Percentiles rank a stretch among this genome's conserved stretches.
These are phyloP conservation scores for Luffa aegyptiaca DNA, from an alignment of 306 rosid species.

Conservation along the genomic window DNA sequence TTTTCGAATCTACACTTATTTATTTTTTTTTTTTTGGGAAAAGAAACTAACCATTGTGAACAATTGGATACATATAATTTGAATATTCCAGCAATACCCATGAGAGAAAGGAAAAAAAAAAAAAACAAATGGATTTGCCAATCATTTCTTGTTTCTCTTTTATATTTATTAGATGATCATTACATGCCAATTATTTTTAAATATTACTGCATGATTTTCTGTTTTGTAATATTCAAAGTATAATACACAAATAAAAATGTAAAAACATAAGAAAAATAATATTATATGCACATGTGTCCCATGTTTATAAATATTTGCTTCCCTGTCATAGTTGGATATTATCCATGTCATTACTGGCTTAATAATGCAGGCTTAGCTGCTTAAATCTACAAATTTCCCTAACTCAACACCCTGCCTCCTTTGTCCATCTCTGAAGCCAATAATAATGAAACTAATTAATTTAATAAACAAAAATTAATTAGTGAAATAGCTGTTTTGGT, in stretches of 20 bases:
- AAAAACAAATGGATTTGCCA: neutral
- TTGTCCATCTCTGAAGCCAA: neutral
- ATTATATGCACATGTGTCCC: neutral
- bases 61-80: neutral
- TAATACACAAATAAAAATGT: neutral
- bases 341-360: neutral
- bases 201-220: neutral
- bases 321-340: neutral
- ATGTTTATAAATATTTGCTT: neutral
- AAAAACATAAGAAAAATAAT: neutral
- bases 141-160: neutral
- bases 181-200: neutral
- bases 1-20: neutral
- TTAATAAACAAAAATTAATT: neutral
- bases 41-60: neutral
- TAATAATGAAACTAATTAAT: neutral
- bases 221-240: neutral
- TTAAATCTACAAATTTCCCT: neutral
- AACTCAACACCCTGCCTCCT: neutral
- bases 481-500: neutral
- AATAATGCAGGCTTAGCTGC: neutral
- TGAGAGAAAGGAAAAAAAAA: too few species aligned
- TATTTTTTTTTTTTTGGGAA: neutral
- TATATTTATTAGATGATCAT: neutral
- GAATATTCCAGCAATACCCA: neutral